Evolutionary conservation across 805 yeast genomes (phyloP), one percentile per base, ranked within the genome.

Genomic region (Hanseniaspora clermontiae): DNA sequence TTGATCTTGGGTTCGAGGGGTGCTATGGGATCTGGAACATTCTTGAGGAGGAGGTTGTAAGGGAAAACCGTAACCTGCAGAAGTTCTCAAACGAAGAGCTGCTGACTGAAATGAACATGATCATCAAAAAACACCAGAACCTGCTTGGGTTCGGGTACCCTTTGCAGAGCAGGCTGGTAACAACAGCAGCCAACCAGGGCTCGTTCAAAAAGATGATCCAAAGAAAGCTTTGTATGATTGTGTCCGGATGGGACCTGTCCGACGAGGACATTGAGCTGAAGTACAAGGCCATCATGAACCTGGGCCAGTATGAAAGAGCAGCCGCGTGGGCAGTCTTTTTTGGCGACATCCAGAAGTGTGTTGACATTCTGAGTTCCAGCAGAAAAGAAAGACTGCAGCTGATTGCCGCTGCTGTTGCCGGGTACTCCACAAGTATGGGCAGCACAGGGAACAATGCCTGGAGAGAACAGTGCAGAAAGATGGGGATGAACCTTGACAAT

Each of bases 301-400:
- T 72, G 15, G 89, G 85, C 0, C 77, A 79, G 58, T 78, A 77
- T 60, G 95, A 89, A 59, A 83, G 91, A 65, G 97, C 98, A 0
- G 98, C 97, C 0, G 97, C 95, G 0, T 87, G 96, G 95, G 97
- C 97, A 0, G 90, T 89, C 0, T 91, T 91, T 68, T 91, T 87
- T 65, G 96, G 95, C 7, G 87, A 89, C 66, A 85, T 91, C 2
- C 76, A 79, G 2, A 76, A 81, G 51, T 95, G 97, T 0, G 85
- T 90, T 4, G 81, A 80, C 45, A 83, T 88, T n/a, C 71, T 91
- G 55, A 80, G 86, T 0, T 74, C 78, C n/a, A 80, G 95, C 1
- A 81, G 81, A 50, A 82, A 79, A 58, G 89, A 84, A 65, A 72
- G 82, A 55, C 73, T 87, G 48, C 71, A 84, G 51, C 75, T 91